Evolutionary conservation across 2,329 filamentous ascomycete species (phyloP).

Genomic region (Neofusicoccum umdonicola): DNA sequence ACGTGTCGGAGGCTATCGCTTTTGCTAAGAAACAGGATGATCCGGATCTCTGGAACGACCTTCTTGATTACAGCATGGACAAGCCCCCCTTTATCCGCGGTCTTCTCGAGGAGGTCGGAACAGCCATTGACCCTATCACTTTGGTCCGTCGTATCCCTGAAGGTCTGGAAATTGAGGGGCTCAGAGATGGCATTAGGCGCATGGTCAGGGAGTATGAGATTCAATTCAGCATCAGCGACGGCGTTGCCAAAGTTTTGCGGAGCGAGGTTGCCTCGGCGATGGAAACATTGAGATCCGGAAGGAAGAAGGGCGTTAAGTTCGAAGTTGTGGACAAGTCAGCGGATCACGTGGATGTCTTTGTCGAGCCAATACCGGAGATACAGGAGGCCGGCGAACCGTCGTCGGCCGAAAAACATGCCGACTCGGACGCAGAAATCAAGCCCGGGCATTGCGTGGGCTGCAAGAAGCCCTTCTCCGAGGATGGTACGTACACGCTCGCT

Average conservation of each 20-base stretch:
- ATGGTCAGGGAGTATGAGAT: slow-evolving; percentile 97
- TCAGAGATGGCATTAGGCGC: slow-evolving; percentile 81
- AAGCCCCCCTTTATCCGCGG: slow-evolving; percentile 93
- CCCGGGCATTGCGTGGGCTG: slow-evolving; percentile 42
- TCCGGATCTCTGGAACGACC: slow-evolving; percentile 88
- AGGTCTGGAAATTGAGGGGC: slow-evolving; percentile 85
- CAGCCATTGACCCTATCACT: slow-evolving; percentile 86
- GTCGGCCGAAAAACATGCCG: slow-evolving; percentile 20
- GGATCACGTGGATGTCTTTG: slow-evolving; percentile 27
- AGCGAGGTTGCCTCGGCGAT: slow-evolving; percentile 87
- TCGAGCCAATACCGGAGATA: slow-evolving; percentile 31
- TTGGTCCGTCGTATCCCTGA: slow-evolving; percentile 89
- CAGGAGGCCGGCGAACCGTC: slow-evolving; percentile 23
- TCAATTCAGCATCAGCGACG: slow-evolving; percentile 86
- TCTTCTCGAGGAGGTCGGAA: slow-evolving; percentile 89
- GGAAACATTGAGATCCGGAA: slow-evolving; percentile 73
- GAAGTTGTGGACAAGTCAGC: slow-evolving; percentile 55
- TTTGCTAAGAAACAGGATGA: slow-evolving; percentile 95
- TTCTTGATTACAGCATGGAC: slow-evolving; percentile 95
- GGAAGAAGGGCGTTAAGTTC: slow-evolving; percentile 85
- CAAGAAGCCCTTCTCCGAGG: slow-evolving; percentile 35
- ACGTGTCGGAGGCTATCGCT: slow-evolving; percentile 87
- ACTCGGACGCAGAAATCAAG: slow-evolving; percentile 12
- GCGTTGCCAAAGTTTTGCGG: slow-evolving; percentile 79
- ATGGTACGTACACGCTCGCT: slow-evolving; percentile 28